These are phyloP conservation scores for Lentinus tigrinus DNA, from an alignment of 768 basidiomycete species.

Conservation along the genomic window DNA sequence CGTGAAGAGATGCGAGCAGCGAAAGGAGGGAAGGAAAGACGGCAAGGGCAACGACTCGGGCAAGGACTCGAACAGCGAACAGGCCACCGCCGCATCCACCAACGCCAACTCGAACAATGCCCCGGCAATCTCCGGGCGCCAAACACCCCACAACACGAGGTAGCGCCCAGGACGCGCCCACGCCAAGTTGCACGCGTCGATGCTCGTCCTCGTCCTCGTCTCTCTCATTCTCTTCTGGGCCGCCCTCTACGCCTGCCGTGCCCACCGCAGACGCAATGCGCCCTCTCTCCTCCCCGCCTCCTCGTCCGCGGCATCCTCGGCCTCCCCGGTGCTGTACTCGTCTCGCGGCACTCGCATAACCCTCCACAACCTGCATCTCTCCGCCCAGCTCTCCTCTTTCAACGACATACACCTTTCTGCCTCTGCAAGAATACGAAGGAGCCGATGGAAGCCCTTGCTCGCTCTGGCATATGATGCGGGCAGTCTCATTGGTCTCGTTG, in stretches of 20 bases:
- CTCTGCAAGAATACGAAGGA: slow-evolving; percentile 31
- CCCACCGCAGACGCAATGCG: background rate
- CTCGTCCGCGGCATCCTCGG: background rate
- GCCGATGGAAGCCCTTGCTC: slow-evolving; percentile 27
- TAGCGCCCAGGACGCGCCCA: too few species aligned
- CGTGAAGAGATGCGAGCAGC: background rate
- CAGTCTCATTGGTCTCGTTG: slow-evolving; percentile 40
- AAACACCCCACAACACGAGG: background rate
- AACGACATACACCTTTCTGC: slow-evolving; percentile 51
- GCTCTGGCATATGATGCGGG: slow-evolving; percentile 50
- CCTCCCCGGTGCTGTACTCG: slow-evolving; percentile 10
- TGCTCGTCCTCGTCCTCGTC: slow-evolving; percentile 5
- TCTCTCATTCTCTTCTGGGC: slow-evolving; percentile 12
- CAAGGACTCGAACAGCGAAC: background rate
- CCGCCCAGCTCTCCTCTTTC: slow-evolving; percentile 48
- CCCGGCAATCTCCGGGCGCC: background rate
- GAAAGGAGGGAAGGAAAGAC: background rate
- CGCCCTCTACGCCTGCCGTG: background rate
- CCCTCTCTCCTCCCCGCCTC: slow-evolving; percentile 3
- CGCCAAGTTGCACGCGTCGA: too few species aligned
- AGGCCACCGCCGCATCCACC: background rate
- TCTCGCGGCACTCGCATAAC: slow-evolving; percentile 13
- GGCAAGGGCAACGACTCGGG: background rate
- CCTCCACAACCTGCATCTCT: slow-evolving; percentile 26
- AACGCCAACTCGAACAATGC: background rate